phyloP scores from a whole-genome alignment of 805 yeast genomes.

The Sugiyamaella mastotermitis region DNA sequence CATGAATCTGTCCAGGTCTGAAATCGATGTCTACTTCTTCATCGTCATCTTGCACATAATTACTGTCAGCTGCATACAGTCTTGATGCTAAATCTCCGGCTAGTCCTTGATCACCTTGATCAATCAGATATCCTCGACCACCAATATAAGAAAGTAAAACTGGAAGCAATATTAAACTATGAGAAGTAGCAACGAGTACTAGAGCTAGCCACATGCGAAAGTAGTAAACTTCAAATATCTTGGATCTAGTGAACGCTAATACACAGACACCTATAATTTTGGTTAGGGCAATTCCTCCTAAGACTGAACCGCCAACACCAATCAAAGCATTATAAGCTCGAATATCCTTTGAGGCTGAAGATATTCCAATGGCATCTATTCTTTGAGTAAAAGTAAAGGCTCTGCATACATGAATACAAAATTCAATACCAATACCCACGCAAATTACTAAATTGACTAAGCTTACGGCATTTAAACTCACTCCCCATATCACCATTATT shows the following conservation, averaged over 20 bases:
- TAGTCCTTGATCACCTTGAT: constrained; percentile 29
- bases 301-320: constrained; percentile 83
- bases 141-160: constrained; percentile 61
- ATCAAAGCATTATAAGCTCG: constrained; percentile 53
- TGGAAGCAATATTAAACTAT: constrained; percentile 75
- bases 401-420: constrained; percentile 79
- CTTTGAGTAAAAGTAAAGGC: constrained; percentile 54
- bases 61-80: constrained; percentile 11
- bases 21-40: no score
- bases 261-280: constrained; percentile 84
- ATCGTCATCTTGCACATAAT: neutral
- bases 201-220: constrained; percentile 91
- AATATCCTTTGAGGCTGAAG: constrained; percentile 27
- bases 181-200: constrained; percentile 69
- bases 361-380: constrained; percentile 23
- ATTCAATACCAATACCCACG: constrained; percentile 89
- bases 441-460: constrained; percentile 89
- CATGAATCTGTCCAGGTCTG: no score
- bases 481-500: constrained; percentile 64
- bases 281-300: constrained; percentile 86
- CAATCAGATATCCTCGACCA: constrained; percentile 45
- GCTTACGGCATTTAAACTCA: constrained; percentile 82
- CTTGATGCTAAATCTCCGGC: constrained; percentile 25
- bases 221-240: constrained; percentile 85
- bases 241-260: constrained; percentile 78